These are phyloP conservation scores for Irpex sp. DNA, from an alignment of 1,284 basidiomycete species.

Conservation along the genomic window DNA sequence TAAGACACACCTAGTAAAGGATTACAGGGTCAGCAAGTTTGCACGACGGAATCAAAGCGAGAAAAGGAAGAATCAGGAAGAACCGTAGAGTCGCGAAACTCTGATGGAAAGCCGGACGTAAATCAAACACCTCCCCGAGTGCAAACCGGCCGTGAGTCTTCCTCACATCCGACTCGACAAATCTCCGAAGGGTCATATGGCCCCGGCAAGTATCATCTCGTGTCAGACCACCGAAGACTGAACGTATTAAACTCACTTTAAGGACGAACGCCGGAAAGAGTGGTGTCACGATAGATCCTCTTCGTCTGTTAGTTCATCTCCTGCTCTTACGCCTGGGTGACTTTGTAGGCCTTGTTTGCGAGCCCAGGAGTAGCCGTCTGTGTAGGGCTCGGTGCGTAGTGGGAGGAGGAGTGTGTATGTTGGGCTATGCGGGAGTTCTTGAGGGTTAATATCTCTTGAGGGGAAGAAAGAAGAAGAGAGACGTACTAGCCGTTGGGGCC, in stretches of 20 bases:
- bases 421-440: constrained; percentile 43
- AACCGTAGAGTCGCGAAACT: neutral
- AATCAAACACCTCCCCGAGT: constrained; percentile 48
- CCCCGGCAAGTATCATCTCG: constrained; percentile 71
- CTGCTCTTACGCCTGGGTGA: constrained; percentile 57
- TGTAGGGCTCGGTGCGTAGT: constrained; percentile 75
- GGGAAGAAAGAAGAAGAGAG: neutral
- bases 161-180: neutral
- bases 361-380: constrained; percentile 84
- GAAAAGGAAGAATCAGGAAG: constrained; percentile 3
- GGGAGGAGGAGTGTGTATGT: constrained; percentile 80
- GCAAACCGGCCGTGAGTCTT: neutral
- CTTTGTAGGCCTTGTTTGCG: constrained; percentile 59
- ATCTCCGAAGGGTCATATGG: constrained; percentile 70
- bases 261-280: no score
- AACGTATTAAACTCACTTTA: constrained; percentile 24
- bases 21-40: neutral
- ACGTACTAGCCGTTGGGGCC: constrained; percentile 79
- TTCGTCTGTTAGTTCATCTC: constrained; percentile 74
- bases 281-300: constrained; percentile 35
- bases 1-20: no score
- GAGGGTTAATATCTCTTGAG: neutral
- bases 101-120: constrained; percentile 42
- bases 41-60: neutral
- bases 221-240: constrained; percentile 14